phyloP scores from a whole-genome alignment of 2,329 filamentous ascomycete species.

The Fusarium cyanostomum region DNA sequence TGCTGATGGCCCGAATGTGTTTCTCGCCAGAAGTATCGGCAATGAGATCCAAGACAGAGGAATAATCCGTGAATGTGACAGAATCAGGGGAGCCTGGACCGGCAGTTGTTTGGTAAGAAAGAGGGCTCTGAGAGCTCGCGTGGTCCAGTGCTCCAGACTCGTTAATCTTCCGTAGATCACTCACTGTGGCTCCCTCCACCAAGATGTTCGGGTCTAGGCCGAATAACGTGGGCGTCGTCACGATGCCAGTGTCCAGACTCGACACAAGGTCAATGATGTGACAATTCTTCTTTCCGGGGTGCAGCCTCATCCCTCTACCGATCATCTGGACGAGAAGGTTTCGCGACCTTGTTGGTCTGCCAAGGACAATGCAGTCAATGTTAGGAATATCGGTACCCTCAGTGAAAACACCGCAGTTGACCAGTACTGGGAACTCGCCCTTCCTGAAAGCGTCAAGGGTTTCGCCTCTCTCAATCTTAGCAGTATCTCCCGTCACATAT shows the following conservation, averaged over 20 bases:
- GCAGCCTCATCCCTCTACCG: conserved; percentile 87
- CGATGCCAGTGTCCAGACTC: conserved; percentile 81
- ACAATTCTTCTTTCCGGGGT: conserved; percentile 84
- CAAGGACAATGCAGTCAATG: conserved; percentile 91
- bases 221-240: conserved; percentile 91
- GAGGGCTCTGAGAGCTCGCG: conserved; percentile 26
- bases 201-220: conserved; percentile 87
- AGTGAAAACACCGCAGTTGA: conserved; percentile 97
- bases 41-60: conserved; percentile 90
- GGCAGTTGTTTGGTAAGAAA: conserved; percentile 20
- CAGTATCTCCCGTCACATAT: conserved; percentile 86
- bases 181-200: conserved; percentile 71
- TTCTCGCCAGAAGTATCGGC: conserved; percentile 80
- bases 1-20: conserved; percentile 80
- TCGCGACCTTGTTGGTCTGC: conserved; percentile 88
- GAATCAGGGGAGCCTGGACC: conserved; percentile 46
- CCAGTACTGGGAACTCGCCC: conserved; percentile 82
- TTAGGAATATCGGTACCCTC: conserved; percentile 98
- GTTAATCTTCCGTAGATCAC: conserved; percentile 68
- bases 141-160: conserved; percentile 57
- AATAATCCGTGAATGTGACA: conserved; percentile 89
- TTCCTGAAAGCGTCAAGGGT: conserved; percentile 79
- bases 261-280: conserved; percentile 98
- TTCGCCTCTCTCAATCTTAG: conserved; percentile 71
- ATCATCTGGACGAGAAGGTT: conserved; percentile 98